A percentile compares a stretch with the other conserved stretches of the same genome.
phyloP scores from a whole-genome alignment of 2,329 filamentous ascomycete species.

The Sclerotinia borealis region DNA sequence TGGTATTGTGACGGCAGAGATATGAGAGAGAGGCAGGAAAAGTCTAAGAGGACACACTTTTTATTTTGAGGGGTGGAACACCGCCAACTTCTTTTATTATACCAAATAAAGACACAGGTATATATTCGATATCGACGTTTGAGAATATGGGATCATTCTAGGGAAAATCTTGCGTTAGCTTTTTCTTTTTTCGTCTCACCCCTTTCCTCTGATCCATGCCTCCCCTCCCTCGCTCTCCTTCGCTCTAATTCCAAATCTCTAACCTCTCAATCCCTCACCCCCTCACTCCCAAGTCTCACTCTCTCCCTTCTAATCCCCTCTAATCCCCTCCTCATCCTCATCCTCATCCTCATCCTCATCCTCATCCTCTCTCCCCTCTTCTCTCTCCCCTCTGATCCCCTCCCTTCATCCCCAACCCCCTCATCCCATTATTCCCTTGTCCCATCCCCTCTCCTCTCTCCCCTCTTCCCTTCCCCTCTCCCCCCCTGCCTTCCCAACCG shows the following conservation, averaged over 20 bases:
- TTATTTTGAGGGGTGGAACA: conserved; percentile 47
- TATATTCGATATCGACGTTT: conserved; percentile 47
- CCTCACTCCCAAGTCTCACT: too few species aligned
- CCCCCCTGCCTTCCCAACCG: not conserved
- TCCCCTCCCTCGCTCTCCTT: not conserved
- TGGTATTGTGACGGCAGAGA: too few species aligned
- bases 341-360: not conserved
- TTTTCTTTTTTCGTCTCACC: not conserved
- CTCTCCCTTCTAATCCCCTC: too few species aligned
- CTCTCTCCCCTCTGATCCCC: not conserved
- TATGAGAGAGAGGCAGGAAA: not conserved
- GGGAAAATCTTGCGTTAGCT: not conserved
- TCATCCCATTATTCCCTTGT: too few species aligned
- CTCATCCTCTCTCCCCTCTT: not conserved
- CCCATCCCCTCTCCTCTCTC: too few species aligned
- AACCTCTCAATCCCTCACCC: too few species aligned
- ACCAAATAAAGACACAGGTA: conserved; percentile 54
- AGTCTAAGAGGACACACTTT: conserved; percentile 40
- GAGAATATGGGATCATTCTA: conserved; percentile 52
- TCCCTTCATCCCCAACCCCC: not conserved
- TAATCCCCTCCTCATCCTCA: not conserved
- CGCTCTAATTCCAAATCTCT: not conserved
- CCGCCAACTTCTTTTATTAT: conserved; percentile 52
- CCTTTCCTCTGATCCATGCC: not conserved
- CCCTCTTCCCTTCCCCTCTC: too few species aligned